Percentiles rank a stretch among this genome's conserved stretches.
Conservation (phyloP, 345 rosid genomes). For the Balakata baccata region DNA sequence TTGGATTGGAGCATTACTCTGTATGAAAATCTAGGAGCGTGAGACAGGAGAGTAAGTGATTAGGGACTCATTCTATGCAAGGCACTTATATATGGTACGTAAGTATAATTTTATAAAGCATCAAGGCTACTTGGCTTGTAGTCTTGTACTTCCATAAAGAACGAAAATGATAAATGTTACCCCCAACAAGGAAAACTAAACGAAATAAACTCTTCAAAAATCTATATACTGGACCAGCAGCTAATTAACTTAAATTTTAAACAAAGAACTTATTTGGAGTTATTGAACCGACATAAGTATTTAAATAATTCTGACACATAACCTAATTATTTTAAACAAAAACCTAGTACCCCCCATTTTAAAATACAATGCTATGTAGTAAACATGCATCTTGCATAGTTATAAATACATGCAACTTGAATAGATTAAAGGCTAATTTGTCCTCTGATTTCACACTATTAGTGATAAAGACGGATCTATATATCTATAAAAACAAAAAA, state of each 20-base stretch:
- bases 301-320: too few relatives aligned
- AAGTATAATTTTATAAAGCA: not conserved
- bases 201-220: not conserved
- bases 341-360: too few relatives aligned
- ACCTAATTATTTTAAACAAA: too few relatives aligned
- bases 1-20: not conserved
- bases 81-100: not conserved
- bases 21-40: not conserved
- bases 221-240: not conserved
- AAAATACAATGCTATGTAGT: too few relatives aligned
- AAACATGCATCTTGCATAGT: too few relatives aligned
- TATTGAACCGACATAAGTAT: too few relatives aligned
- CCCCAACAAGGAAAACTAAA: not conserved
- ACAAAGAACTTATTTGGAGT: too few relatives aligned
- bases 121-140: not conserved
- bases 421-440: too few relatives aligned
- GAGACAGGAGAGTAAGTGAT: not conserved
- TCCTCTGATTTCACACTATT: too few relatives aligned
- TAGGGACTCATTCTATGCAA: not conserved
- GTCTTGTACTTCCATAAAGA: not conserved
- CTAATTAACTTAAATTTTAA: conserved; percentile 4
- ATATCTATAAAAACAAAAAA: too few relatives aligned
- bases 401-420: too few relatives aligned
- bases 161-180: not conserved
- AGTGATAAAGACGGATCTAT: too few relatives aligned